phyloP scores from a whole-genome alignment of 805 yeast genomes.

The Ascoidea asiatica region DNA sequence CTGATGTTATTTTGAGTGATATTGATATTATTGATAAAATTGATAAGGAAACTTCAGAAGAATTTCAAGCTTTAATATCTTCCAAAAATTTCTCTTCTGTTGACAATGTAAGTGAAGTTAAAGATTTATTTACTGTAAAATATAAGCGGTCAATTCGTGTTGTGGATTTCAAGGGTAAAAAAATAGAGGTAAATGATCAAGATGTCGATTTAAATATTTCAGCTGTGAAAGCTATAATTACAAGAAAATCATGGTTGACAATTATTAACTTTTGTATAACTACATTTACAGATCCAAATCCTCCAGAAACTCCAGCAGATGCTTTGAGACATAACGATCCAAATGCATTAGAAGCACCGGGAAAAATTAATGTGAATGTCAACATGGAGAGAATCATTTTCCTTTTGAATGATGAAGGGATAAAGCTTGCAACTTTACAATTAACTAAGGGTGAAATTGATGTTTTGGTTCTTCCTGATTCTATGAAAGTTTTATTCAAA shows the following conservation, averaged over 20 bases:
- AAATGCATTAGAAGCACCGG: slow-evolving; percentile 50
- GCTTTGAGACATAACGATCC: slow-evolving; percentile 53
- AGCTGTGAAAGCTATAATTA: slow-evolving; percentile 59
- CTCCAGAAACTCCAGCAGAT: slow-evolving; percentile 57
- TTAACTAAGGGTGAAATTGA: slow-evolving; percentile 61
- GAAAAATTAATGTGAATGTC: slow-evolving; percentile 56
- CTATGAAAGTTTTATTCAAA: slow-evolving; percentile 54
- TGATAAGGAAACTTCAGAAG: slow-evolving; percentile 45
- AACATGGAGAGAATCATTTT: slow-evolving; percentile 60
- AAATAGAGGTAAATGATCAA: slow-evolving; percentile 65
- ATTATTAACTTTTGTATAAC: slow-evolving; percentile 69
- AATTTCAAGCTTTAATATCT: slow-evolving; percentile 56
- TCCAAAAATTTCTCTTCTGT: slow-evolving; percentile 35
- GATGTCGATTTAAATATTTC: slow-evolving; percentile 61
- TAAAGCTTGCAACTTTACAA: slow-evolving; percentile 62
- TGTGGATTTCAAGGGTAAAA: slow-evolving; percentile 35
- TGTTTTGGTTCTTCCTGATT: slow-evolving; percentile 60
- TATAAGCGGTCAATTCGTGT: slow-evolving; percentile 48
- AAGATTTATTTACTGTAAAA: slow-evolving; percentile 43
- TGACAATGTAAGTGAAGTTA: slow-evolving; percentile 19
- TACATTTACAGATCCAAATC: slow-evolving; percentile 78
- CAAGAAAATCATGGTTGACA: slow-evolving; percentile 68
- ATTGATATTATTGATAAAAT: slow-evolving; percentile 65
- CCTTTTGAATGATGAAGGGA: slow-evolving; percentile 71
- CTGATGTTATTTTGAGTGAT: slow-evolving; percentile 51